phyloP scores from a whole-genome alignment of 169 alveolate genomes.

The Cryptosporidium felis region DNA sequence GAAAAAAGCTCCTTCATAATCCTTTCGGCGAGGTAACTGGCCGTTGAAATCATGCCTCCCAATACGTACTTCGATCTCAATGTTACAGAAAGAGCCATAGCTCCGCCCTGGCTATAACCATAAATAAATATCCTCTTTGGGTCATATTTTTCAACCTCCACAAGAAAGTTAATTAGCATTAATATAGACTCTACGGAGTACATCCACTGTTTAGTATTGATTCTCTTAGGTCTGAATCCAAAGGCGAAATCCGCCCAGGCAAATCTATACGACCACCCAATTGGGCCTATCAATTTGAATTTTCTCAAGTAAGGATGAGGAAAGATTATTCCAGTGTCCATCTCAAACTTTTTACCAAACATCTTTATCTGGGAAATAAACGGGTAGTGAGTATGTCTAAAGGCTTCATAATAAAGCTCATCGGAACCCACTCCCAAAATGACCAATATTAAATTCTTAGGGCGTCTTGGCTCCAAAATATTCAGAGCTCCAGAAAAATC shows the following conservation, averaged over 20 bases:
- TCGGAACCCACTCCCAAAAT: constrained; percentile 59
- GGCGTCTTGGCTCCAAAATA: constrained; percentile 34
- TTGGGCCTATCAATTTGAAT: constrained; percentile 20
- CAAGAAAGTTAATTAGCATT: constrained; percentile 2
- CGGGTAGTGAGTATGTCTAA: constrained; percentile 50
- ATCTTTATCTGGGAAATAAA: constrained; percentile 43
- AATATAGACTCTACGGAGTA: constrained; percentile 49
- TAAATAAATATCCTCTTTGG: constrained; percentile 61
- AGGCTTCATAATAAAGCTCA: constrained; percentile 50
- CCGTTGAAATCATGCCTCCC: constrained; percentile 48
- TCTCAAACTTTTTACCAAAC: constrained; percentile 23
- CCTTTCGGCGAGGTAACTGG: constrained; percentile 44
- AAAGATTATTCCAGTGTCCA: constrained; percentile 35
- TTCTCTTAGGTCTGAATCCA: background rate
- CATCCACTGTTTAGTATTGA: constrained; percentile 55
- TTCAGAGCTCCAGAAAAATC: constrained; percentile 11
- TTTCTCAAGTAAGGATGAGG: constrained; percentile 50
- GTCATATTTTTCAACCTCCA: constrained; percentile 29
- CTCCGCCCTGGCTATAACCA: constrained; percentile 71
- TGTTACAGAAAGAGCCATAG: constrained; percentile 18
- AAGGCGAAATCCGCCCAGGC: constrained; percentile 68
- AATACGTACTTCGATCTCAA: constrained; percentile 31
- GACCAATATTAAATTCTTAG: constrained; percentile 35
- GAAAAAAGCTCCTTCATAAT: background rate
- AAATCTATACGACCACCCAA: constrained; percentile 15